A percentile compares a stretch with the other conserved stretches of the same genome.
These are phyloP conservation scores for Aspergillus asperescens DNA, from an alignment of 495 filamentous ascomycete species.

Conservation along the genomic window DNA sequence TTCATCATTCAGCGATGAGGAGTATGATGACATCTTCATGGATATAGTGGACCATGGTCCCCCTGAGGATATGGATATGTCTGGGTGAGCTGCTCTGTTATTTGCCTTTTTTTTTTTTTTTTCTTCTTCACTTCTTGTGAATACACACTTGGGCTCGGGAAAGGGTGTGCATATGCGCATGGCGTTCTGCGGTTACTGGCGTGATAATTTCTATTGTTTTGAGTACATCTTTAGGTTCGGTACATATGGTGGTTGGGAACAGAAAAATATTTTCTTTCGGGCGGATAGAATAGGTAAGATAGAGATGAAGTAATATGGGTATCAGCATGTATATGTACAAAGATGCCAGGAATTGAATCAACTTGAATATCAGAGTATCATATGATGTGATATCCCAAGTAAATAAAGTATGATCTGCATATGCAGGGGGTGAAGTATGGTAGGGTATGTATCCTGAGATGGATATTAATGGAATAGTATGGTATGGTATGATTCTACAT, in stretches of 20 bases:
- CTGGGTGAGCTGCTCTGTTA: slow-evolving; percentile 4
- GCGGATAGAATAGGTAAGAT: too few species aligned
- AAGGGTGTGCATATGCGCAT: too few species aligned
- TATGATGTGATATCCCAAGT: background rate
- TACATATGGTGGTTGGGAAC: too few species aligned
- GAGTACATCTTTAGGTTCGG: too few species aligned
- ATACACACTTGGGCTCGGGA: too few species aligned
- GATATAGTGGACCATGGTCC: slow-evolving; percentile 24
- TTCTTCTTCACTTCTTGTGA: too few species aligned
- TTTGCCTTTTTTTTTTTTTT: background rate
- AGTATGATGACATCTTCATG: slow-evolving; percentile 51
- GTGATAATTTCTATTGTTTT: too few species aligned
- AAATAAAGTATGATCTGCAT: too few species aligned
- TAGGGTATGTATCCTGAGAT: too few species aligned
- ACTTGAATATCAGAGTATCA: background rate
- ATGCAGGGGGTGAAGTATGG: too few species aligned
- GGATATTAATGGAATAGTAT: background rate
- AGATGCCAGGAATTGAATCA: background rate
- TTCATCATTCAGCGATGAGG: slow-evolving; percentile 48
- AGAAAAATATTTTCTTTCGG: too few species aligned
- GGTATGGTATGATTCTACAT: slow-evolving; percentile 14
- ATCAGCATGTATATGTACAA: slow-evolving; percentile 17
- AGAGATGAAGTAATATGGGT: background rate
- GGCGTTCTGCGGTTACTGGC: too few species aligned
- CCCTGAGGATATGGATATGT: slow-evolving; percentile 42